A percentile compares a stretch with the other conserved stretches of the same genome.
Evolutionary conservation across 208 protist genomes (phyloP).

Genomic region (Acanthamoeba sp.): DNA sequence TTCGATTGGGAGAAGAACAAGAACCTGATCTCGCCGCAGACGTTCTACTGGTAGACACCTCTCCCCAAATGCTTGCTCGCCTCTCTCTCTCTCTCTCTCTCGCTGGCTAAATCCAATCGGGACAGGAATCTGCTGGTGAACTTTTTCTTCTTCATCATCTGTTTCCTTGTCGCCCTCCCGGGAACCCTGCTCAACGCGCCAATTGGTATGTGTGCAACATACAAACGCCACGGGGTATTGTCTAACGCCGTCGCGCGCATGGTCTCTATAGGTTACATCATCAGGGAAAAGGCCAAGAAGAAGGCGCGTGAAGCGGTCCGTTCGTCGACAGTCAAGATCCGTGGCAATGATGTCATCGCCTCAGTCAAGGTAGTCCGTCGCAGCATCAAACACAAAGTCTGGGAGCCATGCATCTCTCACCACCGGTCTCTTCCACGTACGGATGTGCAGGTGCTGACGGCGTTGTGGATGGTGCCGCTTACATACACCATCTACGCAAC

Average conservation of each 20-base stretch:
- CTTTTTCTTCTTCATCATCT: slow-evolving; percentile 90
- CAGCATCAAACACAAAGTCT: no score
- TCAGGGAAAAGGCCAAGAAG: slow-evolving; percentile 88
- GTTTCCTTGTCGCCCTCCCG: slow-evolving; percentile 91
- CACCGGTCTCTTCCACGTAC: no score
- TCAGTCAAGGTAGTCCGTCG: slow-evolving; percentile 90
- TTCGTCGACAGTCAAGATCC: slow-evolving; percentile 93
- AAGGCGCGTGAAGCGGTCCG: slow-evolving; percentile 73
- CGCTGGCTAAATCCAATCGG: neutral
- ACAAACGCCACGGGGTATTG: neutral
- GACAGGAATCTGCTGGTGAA: neutral
- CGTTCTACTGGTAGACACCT: slow-evolving; percentile 49
- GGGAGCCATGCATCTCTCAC: no score
- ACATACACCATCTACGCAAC: slow-evolving; percentile 43
- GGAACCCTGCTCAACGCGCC: slow-evolving; percentile 92
- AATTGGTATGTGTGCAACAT: slow-evolving; percentile 87
- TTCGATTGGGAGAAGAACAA: slow-evolving; percentile 56
- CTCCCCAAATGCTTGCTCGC: no score
- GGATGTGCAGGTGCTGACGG: slow-evolving; percentile 31
- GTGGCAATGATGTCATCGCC: slow-evolving; percentile 93
- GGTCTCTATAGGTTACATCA: neutral
- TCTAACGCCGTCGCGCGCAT: neutral
- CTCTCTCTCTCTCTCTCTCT: neutral
- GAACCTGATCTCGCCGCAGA: slow-evolving; percentile 48
- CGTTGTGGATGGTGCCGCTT: slow-evolving; percentile 37